Base-by-base conservation (phyloP, 352 stramenopile genomes). In the Globisporangium apiculatum region DNA sequence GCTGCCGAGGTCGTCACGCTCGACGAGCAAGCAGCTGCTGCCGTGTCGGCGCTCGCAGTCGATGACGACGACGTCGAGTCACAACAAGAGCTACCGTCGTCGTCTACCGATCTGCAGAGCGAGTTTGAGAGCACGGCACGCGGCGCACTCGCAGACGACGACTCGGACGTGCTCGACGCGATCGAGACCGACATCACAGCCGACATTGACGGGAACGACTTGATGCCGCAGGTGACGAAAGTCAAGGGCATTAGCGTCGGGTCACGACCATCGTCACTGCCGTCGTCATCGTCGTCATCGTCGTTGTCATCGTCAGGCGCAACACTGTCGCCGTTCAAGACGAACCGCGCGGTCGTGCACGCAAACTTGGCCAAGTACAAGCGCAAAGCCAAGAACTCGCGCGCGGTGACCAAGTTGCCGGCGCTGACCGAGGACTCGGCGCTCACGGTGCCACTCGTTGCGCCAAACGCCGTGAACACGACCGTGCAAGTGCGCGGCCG, bases 381-480 rank as follows among this genome's bases (percentile, higher is more conserved):
- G 55, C 85, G 86, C 51, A 85, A 87, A 60, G 69, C 77, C 15
- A 91, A 93, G 61, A 87, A 78, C 58, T 64, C 67, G n/a, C 70
- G 75, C 11, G 66, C 75, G 5, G 57, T 90, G 10, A 66, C 66
- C 7, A 91, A 90, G 61, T 57, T 95, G 43, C 82, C 83, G 5
- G 69, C 66, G 36, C 72, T 95, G 11, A 67, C 52, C 43, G 85
- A 95, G 66, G 59, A 72, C 24, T 59, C 69, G 50, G 79, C 79
- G 7, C 61, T 87, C 41, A 95, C 85, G 1, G 79, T 95, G n/a
- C 83, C 85, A 3, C 58, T 95, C 14, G 65, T 87, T 4, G 85
- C 84, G 3, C 85, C 85, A 5, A 89, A 89, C 55, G 77, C 83
- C 2, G 85, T 95, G 45, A 95, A 95, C 57, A 91, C 84, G 38